A percentile compares a stretch with the other conserved stretches of the same genome.
Evolutionary conservation across 768 basidiomycete species (phyloP).

Genomic region (Chiua virens): DNA sequence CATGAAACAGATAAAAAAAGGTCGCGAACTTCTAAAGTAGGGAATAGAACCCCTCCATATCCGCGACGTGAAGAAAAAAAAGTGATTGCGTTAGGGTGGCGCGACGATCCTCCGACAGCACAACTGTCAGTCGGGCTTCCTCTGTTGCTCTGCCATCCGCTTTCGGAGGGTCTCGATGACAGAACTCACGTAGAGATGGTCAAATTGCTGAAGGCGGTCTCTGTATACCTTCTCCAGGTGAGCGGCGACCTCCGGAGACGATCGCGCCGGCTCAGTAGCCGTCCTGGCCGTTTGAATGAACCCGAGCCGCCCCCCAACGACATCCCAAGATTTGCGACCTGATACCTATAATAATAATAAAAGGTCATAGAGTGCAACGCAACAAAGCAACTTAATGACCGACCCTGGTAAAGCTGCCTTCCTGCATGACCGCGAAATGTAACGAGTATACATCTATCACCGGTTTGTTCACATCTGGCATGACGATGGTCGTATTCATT

Average conservation of each 20-base stretch:
- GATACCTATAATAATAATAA: constrained; percentile 19
- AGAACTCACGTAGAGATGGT: constrained; percentile 33
- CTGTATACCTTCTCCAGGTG: constrained; percentile 28
- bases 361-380: not conserved
- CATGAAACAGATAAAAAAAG: constrained; percentile 2
- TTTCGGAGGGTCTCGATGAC: constrained; percentile 32
- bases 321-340: constrained; percentile 26
- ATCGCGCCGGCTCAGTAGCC: constrained; percentile 21
- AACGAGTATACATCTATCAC: constrained; percentile 30
- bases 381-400: constrained; percentile 7
- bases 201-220: constrained; percentile 33
- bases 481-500: constrained; percentile 28
- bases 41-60: constrained; percentile 3
- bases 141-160: constrained; percentile 33
- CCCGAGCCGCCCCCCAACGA: constrained; percentile 29
- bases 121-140: constrained; percentile 21
- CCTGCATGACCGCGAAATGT: constrained; percentile 34
- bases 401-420: constrained; percentile 30
- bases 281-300: constrained; percentile 23
- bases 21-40: constrained; percentile 16
- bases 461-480: constrained; percentile 27
- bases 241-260: constrained; percentile 23
- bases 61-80: constrained; percentile 7
- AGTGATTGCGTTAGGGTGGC: not conserved
- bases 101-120: constrained; percentile 10